Percentiles rank a stretch among this genome's conserved stretches.
phyloP scores from a whole-genome alignment of 495 filamentous ascomycete species.

The Oleoguttula mirabilis region DNA sequence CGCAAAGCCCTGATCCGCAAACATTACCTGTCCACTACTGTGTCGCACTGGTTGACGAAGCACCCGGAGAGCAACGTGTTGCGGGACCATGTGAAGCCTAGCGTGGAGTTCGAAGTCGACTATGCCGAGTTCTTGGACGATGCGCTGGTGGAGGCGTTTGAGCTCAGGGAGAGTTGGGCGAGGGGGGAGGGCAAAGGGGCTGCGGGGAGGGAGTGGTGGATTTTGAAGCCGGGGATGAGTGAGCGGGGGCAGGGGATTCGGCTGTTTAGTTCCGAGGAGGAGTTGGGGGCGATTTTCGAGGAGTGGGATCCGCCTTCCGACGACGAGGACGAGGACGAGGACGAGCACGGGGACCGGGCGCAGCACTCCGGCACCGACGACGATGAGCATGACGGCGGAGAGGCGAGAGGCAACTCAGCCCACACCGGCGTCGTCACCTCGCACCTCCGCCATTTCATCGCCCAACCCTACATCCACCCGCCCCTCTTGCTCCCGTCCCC shows the following conservation, averaged over 20 bases:
- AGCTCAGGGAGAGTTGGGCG: conserved; percentile 62
- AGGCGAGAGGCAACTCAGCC: neutral
- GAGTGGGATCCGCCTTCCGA: conserved; percentile 56
- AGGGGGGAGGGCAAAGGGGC: conserved; percentile 40
- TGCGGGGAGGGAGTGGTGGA: conserved; percentile 80
- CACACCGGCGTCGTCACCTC: conserved; percentile 59
- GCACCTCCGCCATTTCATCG: conserved; percentile 90
- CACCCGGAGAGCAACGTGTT: conserved; percentile 61
- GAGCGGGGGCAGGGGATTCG: conserved; percentile 87
- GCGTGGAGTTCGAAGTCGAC: conserved; percentile 81
- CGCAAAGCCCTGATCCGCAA: conserved; percentile 97
- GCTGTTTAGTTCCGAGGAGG: conserved; percentile 69
- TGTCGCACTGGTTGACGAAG: conserved; percentile 70
- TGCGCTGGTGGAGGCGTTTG: conserved; percentile 78
- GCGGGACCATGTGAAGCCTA: conserved; percentile 53
- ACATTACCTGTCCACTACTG: conserved; percentile 74
- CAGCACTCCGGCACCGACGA: conserved; percentile 26
- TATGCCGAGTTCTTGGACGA: conserved; percentile 96
- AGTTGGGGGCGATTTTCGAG: conserved; percentile 74
- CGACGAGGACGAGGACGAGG: conserved; percentile 50
- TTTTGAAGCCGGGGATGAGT: conserved; percentile 93
- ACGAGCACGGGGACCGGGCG: conserved; percentile 32
- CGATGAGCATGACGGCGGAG: conserved; percentile 16
- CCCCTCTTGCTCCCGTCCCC: conserved; percentile 56
- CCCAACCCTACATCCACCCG: conserved; percentile 87